Conservation (phyloP, 768 basidiomycete genomes). For the Pleurotus salmoneostramineus region DNA sequence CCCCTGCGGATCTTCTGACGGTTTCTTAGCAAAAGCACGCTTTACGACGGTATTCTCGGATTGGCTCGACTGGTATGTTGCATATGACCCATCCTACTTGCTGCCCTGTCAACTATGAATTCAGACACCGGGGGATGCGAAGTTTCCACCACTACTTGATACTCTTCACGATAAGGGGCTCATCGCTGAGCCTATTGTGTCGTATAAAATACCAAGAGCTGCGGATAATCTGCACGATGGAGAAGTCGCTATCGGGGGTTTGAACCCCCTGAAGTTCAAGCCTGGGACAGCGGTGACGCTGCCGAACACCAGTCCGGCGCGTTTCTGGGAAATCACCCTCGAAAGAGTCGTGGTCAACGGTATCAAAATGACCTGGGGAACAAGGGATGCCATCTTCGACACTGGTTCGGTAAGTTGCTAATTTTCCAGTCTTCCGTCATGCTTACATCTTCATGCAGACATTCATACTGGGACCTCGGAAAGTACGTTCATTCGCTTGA, state of each 20-base stretch:
- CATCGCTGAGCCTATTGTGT: constrained; percentile 51
- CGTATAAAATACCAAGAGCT: constrained; percentile 64
- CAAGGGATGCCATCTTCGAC: constrained; percentile 64
- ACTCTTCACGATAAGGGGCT: constrained; percentile 45
- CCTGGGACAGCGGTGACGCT: constrained; percentile 41
- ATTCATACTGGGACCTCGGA: background rate
- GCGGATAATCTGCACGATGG: constrained; percentile 54
- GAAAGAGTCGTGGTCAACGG: constrained; percentile 48
- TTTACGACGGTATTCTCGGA: constrained; percentile 60
- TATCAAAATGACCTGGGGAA: constrained; percentile 38
- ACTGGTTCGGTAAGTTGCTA: constrained; percentile 28
- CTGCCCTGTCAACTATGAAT: constrained; percentile 20
- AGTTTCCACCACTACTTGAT: constrained; percentile 55
- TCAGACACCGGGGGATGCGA: constrained; percentile 56
- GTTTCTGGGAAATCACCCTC: constrained; percentile 66
- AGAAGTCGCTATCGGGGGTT: constrained; percentile 56
- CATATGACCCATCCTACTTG: background rate
- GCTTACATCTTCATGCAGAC: background rate
- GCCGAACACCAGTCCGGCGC: constrained; percentile 42
- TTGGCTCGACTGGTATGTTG: constrained; percentile 21
- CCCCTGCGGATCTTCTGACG: constrained; percentile 26
- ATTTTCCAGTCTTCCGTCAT: background rate
- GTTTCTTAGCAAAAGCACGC: constrained; percentile 26
- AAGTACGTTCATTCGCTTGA: background rate
- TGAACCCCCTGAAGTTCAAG: constrained; percentile 54